These are phyloP conservation scores for Sergeia podlipaevii DNA, from an alignment of 208 protist genomes.

Conservation along the genomic window DNA sequence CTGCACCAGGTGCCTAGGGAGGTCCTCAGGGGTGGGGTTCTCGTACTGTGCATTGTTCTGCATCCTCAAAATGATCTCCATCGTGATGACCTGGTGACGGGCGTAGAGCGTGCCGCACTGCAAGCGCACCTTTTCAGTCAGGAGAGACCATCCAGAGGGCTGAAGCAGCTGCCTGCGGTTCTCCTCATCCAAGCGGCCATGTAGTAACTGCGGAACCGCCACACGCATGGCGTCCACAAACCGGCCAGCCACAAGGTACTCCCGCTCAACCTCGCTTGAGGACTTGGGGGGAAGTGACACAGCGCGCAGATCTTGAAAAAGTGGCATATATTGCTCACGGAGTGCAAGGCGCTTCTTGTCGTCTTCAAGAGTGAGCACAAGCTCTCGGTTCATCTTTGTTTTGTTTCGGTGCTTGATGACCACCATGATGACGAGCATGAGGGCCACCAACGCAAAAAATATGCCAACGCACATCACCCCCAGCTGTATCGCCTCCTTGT, in stretches of 20 bases:
- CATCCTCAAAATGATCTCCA: conserved; percentile 1
- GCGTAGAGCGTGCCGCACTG: neutral
- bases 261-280: conserved; percentile 4
- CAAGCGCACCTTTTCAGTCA: neutral
- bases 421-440: neutral
- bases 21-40: neutral
- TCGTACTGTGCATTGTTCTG: neutral
- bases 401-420: neutral
- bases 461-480: neutral
- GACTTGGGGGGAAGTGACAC: neutral
- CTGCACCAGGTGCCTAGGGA: neutral
- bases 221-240: conserved; percentile 11
- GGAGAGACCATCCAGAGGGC: neutral
- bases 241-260: conserved; percentile 9
- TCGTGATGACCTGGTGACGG: neutral
- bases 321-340: conserved; percentile 4
- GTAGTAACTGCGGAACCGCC: conserved; percentile 13
- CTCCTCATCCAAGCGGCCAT: neutral
- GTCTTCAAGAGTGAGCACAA: conserved; percentile 7
- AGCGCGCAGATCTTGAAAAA: conserved; percentile 16
- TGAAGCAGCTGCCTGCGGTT: too few relatives aligned
- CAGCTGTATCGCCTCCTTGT: neutral
- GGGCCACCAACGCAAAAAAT: neutral
- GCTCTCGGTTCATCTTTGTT: neutral
- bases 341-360: neutral